Evolutionary conservation across 2,329 filamentous ascomycete genomes (phyloP).

Genomic region (Drechslerella coelobrocha): DNA sequence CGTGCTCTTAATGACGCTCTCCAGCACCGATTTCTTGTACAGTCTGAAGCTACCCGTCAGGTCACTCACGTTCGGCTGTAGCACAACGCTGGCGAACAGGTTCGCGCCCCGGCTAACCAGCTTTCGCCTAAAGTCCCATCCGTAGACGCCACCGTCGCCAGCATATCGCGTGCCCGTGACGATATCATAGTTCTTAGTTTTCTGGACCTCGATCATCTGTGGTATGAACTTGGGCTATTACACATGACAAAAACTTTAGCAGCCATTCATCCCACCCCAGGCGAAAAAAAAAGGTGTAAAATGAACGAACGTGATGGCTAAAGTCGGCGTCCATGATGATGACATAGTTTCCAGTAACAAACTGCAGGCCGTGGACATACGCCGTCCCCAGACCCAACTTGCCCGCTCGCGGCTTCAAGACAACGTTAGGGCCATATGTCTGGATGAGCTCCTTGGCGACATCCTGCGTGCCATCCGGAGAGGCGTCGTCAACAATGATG

Average conservation of each 20-base stretch:
- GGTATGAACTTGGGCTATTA: constrained; percentile 87
- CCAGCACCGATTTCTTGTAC: constrained; percentile 88
- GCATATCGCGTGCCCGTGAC: constrained; percentile 96
- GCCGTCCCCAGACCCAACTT: constrained; percentile 97
- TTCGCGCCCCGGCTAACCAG: constrained; percentile 87
- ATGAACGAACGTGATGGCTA: constrained; percentile 73
- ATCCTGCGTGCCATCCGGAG: constrained; percentile 90
- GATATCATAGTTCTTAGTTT: constrained; percentile 83
- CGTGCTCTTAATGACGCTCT: constrained; percentile 87
- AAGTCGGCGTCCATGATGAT: constrained; percentile 99
- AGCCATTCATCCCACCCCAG: neutral
- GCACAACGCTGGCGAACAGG: constrained; percentile 90
- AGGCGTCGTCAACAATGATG: constrained; percentile 97
- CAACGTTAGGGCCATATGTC: constrained; percentile 76
- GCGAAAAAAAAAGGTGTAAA: neutral
- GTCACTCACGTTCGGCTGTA: constrained; percentile 92
- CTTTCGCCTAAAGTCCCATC: constrained; percentile 88
- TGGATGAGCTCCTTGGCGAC: constrained; percentile 89
- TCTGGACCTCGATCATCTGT: constrained; percentile 85
- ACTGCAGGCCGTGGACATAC: constrained; percentile 93
- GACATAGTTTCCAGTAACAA: constrained; percentile 88
- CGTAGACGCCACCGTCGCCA: constrained; percentile 85
- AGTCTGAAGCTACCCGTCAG: constrained; percentile 92
- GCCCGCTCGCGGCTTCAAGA: constrained; percentile 85
- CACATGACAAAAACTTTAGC: neutral